Conservation (phyloP, 176 grass and related monocot species). For the Saccharum officinarum region DNA sequence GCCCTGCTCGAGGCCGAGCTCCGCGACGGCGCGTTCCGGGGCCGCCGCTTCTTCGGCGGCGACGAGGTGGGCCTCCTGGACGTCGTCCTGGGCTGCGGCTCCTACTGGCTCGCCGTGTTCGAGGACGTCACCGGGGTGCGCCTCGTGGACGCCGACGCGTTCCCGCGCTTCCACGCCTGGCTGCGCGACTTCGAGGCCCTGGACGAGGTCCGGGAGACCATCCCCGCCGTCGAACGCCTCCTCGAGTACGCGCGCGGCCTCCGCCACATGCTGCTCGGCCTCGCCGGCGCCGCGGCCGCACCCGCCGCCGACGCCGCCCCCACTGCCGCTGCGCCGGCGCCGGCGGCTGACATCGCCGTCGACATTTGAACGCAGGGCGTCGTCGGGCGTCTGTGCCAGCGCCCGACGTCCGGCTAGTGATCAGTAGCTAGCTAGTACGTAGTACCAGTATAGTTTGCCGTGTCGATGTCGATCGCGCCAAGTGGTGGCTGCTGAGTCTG, state of each 20-base stretch:
- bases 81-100: slow-evolving; percentile 79
- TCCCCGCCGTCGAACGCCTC: slow-evolving; percentile 71
- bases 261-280: slow-evolving; percentile 68
- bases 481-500: not conserved
- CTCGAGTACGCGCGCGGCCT: slow-evolving; percentile 80
- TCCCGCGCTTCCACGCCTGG: slow-evolving; percentile 79
- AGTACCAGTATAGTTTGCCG: slow-evolving; percentile 7
- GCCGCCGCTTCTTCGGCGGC: slow-evolving; percentile 79
- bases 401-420: not conserved
- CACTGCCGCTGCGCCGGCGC: not conserved
- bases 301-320: not conserved
- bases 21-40: slow-evolving; percentile 67
- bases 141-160: slow-evolving; percentile 68
- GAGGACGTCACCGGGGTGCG: slow-evolving; percentile 76
- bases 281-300: not conserved
- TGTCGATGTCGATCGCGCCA: slow-evolving; percentile 20
- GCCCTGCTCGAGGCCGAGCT: slow-evolving; percentile 70
- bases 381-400: not conserved
- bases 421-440: not conserved
- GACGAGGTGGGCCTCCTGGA: slow-evolving; percentile 64
- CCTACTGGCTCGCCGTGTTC: slow-evolving; percentile 89
- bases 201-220: slow-evolving; percentile 71
- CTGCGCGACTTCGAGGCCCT: slow-evolving; percentile 71
- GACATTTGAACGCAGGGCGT: slow-evolving; percentile 42
- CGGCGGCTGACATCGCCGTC: slow-evolving; percentile 56